Percentiles rank a stretch among this genome's conserved stretches.
Evolutionary conservation across 768 basidiomycete genomes (phyloP).

Genomic region (Rossbeevera mucosa): DNA sequence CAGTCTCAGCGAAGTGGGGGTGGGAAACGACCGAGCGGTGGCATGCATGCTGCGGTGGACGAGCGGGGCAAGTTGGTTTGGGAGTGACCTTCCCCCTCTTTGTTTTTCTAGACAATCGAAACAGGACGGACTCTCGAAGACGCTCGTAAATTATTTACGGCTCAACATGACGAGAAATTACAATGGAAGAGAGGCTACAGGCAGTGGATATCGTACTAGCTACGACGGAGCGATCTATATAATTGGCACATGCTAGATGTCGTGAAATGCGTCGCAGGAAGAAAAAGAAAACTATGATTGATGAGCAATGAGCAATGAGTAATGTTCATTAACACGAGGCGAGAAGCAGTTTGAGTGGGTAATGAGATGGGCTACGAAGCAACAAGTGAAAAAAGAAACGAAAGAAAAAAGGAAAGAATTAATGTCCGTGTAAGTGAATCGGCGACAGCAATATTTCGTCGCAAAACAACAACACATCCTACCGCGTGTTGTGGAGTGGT

Average conservation of each 20-base stretch:
- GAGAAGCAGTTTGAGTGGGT: conserved; percentile 9
- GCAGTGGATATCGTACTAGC: conserved; percentile 13
- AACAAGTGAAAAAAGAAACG: neutral
- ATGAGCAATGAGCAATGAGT: neutral
- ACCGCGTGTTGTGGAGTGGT: conserved; percentile 13
- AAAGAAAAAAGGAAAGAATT: conserved; percentile 8
- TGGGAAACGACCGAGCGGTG: conserved; percentile 40
- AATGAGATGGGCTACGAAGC: neutral
- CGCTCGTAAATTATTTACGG: conserved; percentile 22
- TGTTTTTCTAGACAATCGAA: neutral
- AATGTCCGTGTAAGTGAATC: conserved; percentile 21
- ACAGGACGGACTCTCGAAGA: conserved; percentile 1
- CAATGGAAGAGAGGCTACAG: neutral
- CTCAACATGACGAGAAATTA: conserved; percentile 6
- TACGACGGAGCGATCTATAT: conserved; percentile 9
- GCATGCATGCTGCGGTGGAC: conserved; percentile 60
- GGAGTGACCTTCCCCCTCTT: conserved; percentile 29
- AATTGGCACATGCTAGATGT: conserved; percentile 18
- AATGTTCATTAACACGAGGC: conserved; percentile 5
- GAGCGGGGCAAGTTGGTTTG: conserved; percentile 55
- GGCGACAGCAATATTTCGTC: neutral
- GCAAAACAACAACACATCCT: neutral
- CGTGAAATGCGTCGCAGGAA: conserved; percentile 18
- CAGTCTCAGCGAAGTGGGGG: conserved; percentile 27
- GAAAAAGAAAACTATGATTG: neutral